phyloP scores from a whole-genome alignment of 2,329 filamentous ascomycete species.

The Cordyceps militaris region DNA sequence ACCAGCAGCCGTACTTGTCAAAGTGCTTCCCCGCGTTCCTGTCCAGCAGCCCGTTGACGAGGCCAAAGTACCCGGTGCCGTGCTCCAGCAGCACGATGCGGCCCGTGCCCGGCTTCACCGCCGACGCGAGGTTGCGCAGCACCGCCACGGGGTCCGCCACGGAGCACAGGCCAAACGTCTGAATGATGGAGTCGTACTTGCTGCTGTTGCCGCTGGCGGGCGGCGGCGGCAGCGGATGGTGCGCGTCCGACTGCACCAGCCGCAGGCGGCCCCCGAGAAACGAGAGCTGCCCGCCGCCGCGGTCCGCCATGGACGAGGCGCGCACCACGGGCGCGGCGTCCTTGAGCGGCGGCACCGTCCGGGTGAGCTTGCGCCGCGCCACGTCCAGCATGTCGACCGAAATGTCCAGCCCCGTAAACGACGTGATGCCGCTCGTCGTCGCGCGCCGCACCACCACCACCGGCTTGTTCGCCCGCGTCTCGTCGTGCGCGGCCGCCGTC shows the following conservation, averaged over 20 bases:
- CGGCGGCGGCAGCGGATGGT: constrained; percentile 34
- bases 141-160: constrained; percentile 49
- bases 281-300: constrained; percentile 29
- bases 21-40: constrained; percentile 49
- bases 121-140: constrained; percentile 45
- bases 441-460: not conserved
- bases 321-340: constrained; percentile 25
- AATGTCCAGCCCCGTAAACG: constrained; percentile 57
- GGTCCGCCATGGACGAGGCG: constrained; percentile 27
- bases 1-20: constrained; percentile 58
- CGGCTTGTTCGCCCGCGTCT: constrained; percentile 14
- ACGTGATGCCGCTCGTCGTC: constrained; percentile 31
- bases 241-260: constrained; percentile 43
- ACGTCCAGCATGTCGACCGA: constrained; percentile 54
- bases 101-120: constrained; percentile 47
- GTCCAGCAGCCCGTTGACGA: constrained; percentile 52
- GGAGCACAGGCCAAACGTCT: constrained; percentile 59
- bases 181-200: constrained; percentile 54
- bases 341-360: constrained; percentile 34
- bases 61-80: constrained; percentile 47
- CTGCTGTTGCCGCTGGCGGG: constrained; percentile 20
- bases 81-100: constrained; percentile 57
- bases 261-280: constrained; percentile 38
- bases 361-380: constrained; percentile 44
- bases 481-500: constrained; percentile 9